Evolutionary conservation across 352 stramenopile species (phyloP).

Genomic region (Globisporangium middletonii): DNA sequence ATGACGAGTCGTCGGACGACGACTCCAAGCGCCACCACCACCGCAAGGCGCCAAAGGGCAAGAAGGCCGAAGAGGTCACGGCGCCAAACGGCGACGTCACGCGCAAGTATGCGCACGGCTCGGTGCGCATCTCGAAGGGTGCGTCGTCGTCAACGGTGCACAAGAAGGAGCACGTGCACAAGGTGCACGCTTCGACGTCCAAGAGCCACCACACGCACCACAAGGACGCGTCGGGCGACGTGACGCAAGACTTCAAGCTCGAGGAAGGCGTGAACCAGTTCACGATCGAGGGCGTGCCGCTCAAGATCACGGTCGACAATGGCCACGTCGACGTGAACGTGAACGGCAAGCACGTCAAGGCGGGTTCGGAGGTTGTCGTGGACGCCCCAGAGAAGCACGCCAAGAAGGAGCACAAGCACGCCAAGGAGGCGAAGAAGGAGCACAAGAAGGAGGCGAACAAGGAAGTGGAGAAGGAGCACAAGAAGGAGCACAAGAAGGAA

Average conservation of each 20-base stretch:
- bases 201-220: slow-evolving; percentile 6
- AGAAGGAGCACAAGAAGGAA: slow-evolving; percentile 11
- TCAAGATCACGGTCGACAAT: slow-evolving; percentile 12
- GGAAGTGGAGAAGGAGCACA: neutral
- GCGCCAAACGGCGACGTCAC: slow-evolving; percentile 29
- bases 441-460: slow-evolving; percentile 22
- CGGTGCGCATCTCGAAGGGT: slow-evolving; percentile 31
- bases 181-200: slow-evolving; percentile 6
- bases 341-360: slow-evolving; percentile 12
- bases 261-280: slow-evolving; percentile 15
- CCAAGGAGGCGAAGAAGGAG: slow-evolving; percentile 16
- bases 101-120: slow-evolving; percentile 46
- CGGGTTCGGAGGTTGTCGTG: slow-evolving; percentile 7
- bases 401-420: slow-evolving; percentile 8
- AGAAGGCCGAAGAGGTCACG: slow-evolving; percentile 10
- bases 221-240: slow-evolving; percentile 7
- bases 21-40: slow-evolving; percentile 16
- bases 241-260: slow-evolving; percentile 13
- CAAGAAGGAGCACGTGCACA: slow-evolving; percentile 8
- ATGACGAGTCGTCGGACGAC: slow-evolving; percentile 17
- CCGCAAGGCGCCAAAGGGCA: slow-evolving; percentile 17
- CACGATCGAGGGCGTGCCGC: slow-evolving; percentile 10
- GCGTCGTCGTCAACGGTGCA: neutral
- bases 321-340: slow-evolving; percentile 13
- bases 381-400: slow-evolving; percentile 1